Conservation (phyloP, 2,329 filamentous ascomycete genomes). For the Chrysoporthe deuterocubensis region DNA sequence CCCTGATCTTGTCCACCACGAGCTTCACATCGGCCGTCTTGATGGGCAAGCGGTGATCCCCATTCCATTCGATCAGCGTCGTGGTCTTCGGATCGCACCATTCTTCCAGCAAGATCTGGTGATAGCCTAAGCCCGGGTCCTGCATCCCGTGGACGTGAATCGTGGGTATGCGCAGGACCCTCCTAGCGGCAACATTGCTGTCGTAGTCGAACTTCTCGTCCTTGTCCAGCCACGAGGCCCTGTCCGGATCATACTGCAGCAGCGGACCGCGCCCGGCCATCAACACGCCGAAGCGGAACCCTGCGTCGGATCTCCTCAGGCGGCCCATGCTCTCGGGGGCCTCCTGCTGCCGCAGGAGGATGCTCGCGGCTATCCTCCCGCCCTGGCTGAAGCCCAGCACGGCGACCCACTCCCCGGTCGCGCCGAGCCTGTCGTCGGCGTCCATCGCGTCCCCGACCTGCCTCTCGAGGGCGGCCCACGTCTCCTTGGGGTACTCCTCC, state of each 20-base stretch:
- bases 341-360: slow-evolving; percentile 66
- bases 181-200: slow-evolving; percentile 46
- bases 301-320: slow-evolving; percentile 35
- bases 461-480: slow-evolving; percentile 42
- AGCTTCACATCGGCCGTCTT: slow-evolving; percentile 67
- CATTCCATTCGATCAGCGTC: slow-evolving; percentile 73
- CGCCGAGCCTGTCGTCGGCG: slow-evolving; percentile 53
- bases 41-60: slow-evolving; percentile 71
- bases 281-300: slow-evolving; percentile 37
- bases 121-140: slow-evolving; percentile 63
- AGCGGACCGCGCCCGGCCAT: slow-evolving; percentile 40
- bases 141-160: slow-evolving; percentile 70
- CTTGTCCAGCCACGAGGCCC: slow-evolving; percentile 33
- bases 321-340: slow-evolving; percentile 29
- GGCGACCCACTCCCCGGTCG: slow-evolving; percentile 61
- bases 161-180: slow-evolving; percentile 60
- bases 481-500: slow-evolving; percentile 26
- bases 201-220: slow-evolving; percentile 50
- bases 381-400: slow-evolving; percentile 71
- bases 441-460: slow-evolving; percentile 52
- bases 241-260: slow-evolving; percentile 23
- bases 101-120: slow-evolving; percentile 57
- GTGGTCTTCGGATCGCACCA: slow-evolving; percentile 63
- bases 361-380: slow-evolving; percentile 62
- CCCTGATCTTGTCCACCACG: slow-evolving; percentile 45